Evolutionary conservation across 2,329 filamentous ascomycete species (phyloP), one percentile per base, ranked within the genome.

Genomic region (Aspergillus alliaceus): DNA sequence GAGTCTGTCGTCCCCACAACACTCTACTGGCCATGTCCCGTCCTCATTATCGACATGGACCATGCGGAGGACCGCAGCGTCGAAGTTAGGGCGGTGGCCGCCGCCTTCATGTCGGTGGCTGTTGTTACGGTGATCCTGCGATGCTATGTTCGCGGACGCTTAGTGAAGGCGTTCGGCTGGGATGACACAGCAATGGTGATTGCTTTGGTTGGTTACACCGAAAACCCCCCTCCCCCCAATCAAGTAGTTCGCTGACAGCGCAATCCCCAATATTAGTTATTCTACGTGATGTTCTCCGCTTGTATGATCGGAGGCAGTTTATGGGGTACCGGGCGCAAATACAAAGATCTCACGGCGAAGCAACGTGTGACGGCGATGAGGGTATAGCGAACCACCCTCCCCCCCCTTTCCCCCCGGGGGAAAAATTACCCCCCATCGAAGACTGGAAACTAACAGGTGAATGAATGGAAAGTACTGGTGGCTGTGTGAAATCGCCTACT

Each of bases 401-500:
- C 6, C 18, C 20, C 39, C 11, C 12, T 8, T 1, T 3, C 5
- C 9, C 34, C n/a, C 35, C 35, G 11, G 20, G 15, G 18, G 15
- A 29, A 37, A n/a, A n/a, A n/a, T 8, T 1, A 2, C 5, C 9
- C 34, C n/a, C 35, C 35, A 15, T 6, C 8, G 18, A 8, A 29
- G 31, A 14, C 15, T 20, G 3, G 22, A n/a, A 11, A 50, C 27
- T 49, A 20, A 42, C 51, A 22, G 20, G 15, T n/a, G n/a, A n/a
- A n/a, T n/a, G 12, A 7, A 29, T 37, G 40, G 27, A 27, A 44
- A 69, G 63, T 72, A 66, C 54, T 83, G 80, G 80, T 84, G 79
- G 70, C 72, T 84, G 12, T 81, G 79, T 63, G 81, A 84, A 58
- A 67, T 82, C 14, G 77, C 80, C 51, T 84, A 84, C 64, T 77